A percentile compares a stretch with the other conserved stretches of the same genome.
Evolutionary conservation across 2,329 filamentous ascomycete species (phyloP).

Genomic region (Chaetothyriales sp.): DNA sequence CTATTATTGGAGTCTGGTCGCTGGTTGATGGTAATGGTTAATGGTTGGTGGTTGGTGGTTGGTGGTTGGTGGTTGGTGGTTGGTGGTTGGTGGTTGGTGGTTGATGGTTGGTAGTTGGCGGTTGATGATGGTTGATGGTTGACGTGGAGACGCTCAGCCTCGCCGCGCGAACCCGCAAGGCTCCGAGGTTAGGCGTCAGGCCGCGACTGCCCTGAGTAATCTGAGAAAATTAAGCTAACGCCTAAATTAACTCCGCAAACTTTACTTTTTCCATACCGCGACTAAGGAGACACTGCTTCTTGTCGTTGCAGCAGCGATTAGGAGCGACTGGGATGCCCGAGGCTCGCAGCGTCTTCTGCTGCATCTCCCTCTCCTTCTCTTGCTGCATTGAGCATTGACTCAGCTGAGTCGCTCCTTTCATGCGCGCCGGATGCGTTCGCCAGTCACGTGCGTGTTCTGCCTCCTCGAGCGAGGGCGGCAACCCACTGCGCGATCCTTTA

Average conservation of each 20-base stretch:
- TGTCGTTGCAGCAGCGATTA: no score
- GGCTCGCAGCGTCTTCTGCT: no score
- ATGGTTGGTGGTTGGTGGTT: no score
- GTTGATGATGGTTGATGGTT: neutral
- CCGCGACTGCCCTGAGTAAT: no score
- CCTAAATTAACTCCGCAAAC: neutral
- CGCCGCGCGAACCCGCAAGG: neutral
- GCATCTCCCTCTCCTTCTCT: neutral
- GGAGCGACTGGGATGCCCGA: no score
- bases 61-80: no score
- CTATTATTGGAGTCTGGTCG: neutral
- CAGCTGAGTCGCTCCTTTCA: no score
- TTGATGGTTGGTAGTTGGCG: no score
- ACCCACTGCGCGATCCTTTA: neutral
- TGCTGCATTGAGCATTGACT: neutral
- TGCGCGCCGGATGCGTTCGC: neutral
- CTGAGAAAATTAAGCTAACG: neutral
- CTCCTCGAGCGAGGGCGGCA: neutral
- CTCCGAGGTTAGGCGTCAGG: neutral
- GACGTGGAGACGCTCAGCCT: neutral
- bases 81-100: no score
- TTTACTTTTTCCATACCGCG: neutral
- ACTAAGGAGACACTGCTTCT: neutral
- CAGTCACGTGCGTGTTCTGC: neutral
- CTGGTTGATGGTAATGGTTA: no score